Base-by-base conservation (phyloP, 441 rosid species). In the Gossypium davidsonii region DNA sequence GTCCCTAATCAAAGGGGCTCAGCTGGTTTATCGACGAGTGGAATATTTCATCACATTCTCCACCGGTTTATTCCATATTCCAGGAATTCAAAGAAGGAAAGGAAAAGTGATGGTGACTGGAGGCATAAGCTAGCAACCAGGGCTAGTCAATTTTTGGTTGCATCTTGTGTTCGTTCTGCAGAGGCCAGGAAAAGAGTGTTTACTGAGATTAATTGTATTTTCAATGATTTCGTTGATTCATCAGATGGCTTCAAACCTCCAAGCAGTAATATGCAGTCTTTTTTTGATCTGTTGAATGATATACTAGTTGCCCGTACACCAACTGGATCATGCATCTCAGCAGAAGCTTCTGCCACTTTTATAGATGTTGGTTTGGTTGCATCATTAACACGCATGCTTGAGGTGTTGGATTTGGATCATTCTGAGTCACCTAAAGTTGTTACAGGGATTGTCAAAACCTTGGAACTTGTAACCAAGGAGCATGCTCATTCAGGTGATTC, bases 391-490 rank as follows among this genome's bases (percentile, higher is more conserved):
- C 88, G 80, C 69, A 87, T 88, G 51, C 98, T 96, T 57, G 93
- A 91, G 74, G 91, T 96, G 70, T 80, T 96, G 84, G 99, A 96
- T 82, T 84, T 96, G 80, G 98, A 96, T 85, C 89, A 89, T 80
- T 62, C 82, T 48, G 96, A 93, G 69, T 91, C 98, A n/a, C 92
- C 97, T 26, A 93, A 93, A 84, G 84, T 92, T 79, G 98, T 91
- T 59, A 87, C 89, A 37, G 97, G 89, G 28, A 84, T 91, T 57
- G 77, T 96, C 78, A 96, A 91, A 87, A 90, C 91, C 60, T 83
- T 96, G 85, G 99, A 96, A 86, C 77, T 89, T 85, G 98, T 96
- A 53, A 90, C 95, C 3, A 96, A 93, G 85, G 99, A 96, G 81
- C 91, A 96, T 82, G 90, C 91, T 64, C 90, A 82, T 78, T 82